Percentiles rank a stretch among this genome's conserved stretches.
Evolutionary conservation across 768 basidiomycete genomes (phyloP).

Genomic region (Auriscalpium orientale): DNA sequence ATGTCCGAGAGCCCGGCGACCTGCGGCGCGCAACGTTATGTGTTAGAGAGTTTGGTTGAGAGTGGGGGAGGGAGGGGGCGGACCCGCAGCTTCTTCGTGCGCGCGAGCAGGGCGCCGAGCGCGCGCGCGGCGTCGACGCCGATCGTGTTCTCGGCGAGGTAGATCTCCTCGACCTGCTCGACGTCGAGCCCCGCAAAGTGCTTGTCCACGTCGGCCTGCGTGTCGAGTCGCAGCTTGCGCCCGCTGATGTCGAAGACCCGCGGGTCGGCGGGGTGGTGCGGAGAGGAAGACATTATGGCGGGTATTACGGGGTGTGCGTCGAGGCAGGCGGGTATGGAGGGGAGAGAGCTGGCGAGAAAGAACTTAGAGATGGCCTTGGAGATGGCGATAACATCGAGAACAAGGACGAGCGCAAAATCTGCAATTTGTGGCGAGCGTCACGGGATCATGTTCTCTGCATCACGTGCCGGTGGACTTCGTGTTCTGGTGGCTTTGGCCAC

Average conservation of each 20-base stretch:
- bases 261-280: conserved; percentile 6
- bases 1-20: conserved; percentile 93
- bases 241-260: conserved; percentile 45
- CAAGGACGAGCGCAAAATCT: too few species aligned
- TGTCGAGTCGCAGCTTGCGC: conserved; percentile 70
- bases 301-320: too few species aligned
- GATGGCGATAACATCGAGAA: too few species aligned
- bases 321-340: too few species aligned
- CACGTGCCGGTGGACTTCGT: too few species aligned
- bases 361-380: too few species aligned
- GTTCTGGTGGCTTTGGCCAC: too few species aligned
- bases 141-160: conserved; percentile 90
- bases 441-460: too few species aligned
- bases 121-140: conserved; percentile 83
- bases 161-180: conserved; percentile 68
- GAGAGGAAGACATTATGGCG: too few species aligned
- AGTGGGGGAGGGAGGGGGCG: conserved; percentile 15
- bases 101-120: conserved; percentile 68
- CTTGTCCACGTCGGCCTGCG: conserved; percentile 64
- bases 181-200: conserved; percentile 59
- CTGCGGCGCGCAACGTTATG: conserved; percentile 31
- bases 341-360: too few species aligned
- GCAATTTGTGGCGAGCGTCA: too few species aligned
- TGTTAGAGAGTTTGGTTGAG: not conserved
- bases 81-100: conserved; percentile 64